These are phyloP conservation scores for Elsinoe ampelina DNA, from an alignment of 2,329 filamentous ascomycete genomes.

Conservation along the genomic window DNA sequence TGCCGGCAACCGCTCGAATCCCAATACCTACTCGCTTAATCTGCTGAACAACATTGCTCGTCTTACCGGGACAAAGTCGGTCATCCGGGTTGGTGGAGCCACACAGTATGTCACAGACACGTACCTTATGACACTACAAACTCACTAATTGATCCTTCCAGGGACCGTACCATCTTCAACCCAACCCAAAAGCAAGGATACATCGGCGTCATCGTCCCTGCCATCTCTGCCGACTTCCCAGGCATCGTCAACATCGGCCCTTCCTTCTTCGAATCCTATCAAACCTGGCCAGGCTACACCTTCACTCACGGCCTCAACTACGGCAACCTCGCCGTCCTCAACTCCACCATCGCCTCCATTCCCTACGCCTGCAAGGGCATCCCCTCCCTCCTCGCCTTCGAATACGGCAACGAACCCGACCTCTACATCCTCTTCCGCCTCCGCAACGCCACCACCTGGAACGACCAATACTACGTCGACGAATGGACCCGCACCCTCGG, in stretches of 20 bases:
- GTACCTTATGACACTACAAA: not conserved
- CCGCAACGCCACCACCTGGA: conserved; percentile 41
- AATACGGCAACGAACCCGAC: conserved; percentile 58
- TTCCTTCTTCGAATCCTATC: conserved; percentile 54
- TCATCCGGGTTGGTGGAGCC: conserved; percentile 57
- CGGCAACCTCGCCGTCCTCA: conserved; percentile 31
- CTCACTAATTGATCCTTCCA: conserved; percentile 15
- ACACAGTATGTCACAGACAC: conserved; percentile 40
- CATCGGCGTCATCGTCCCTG: conserved; percentile 44
- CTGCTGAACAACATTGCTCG: conserved; percentile 48
- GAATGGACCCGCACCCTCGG: conserved; percentile 51
- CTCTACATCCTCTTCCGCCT: conserved; percentile 32
- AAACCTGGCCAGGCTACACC: conserved; percentile 45
- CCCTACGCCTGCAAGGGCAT: conserved; percentile 50
- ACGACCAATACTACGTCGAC: conserved; percentile 45
- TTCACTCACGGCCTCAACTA: conserved; percentile 56
- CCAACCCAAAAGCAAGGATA: conserved; percentile 41
- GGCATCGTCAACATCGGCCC: conserved; percentile 52
- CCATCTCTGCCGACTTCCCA: conserved; percentile 49
- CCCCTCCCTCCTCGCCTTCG: conserved; percentile 41
- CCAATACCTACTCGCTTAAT: conserved; percentile 53
- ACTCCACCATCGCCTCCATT: conserved; percentile 44
- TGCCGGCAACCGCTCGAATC: conserved; percentile 44
- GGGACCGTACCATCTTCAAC: conserved; percentile 54
- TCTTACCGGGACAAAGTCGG: conserved; percentile 48